Base-by-base conservation (phyloP, 1,284 basidiomycete species). In the Cryptococcus sp. region DNA sequence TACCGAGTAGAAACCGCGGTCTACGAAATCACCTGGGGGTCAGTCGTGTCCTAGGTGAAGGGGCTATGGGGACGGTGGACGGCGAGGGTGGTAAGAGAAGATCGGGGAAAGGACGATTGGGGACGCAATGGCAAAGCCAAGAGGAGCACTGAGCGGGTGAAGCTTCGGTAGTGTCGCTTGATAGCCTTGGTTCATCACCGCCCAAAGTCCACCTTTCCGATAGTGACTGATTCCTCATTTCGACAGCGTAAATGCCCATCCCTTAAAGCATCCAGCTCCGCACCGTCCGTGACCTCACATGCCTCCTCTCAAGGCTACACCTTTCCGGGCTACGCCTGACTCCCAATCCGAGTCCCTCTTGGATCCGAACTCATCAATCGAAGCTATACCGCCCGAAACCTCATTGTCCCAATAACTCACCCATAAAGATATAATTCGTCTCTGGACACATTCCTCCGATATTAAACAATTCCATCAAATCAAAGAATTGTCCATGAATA, bases 401-500 rank as follows among this genome's bases (percentile, higher is more conserved):
- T n/a, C n/a, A n/a, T n/a, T n/a, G n/a, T n/a, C n/a, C n/a, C n/a
- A n/a, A n/a, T 42, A 25, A 77, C 85, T 66, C 56, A 92, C 91
- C 93, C 88, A 98, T 94, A 80, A 98, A 98, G 52, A 98, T 85
- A 75, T 98, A 98, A 72, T 91, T 94, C 9, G 94, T 97, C 31
- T 91, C 86, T 48, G 94, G 94, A 75, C 92, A 98, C 67, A 85
- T 85, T 13, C 94, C 93, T 23, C 94, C 96, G 32, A 96, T 85
- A 71, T 87, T 87, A 81, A 98, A 98, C 47, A 98, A 81, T 77
- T 98, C 92, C 83, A 97, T 86, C 60, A 98, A 82, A 74, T 98
- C 94, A 74, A 88, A 96, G 74, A 98, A 98, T 72, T 98, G 94
- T 11, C 94, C 94, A 69, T 98, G 94, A 49, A 98, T 98, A 77